Evolutionary conservation across 768 basidiomycete genomes (phyloP).

Genomic region (Chalciporus sphaerocephalus): DNA sequence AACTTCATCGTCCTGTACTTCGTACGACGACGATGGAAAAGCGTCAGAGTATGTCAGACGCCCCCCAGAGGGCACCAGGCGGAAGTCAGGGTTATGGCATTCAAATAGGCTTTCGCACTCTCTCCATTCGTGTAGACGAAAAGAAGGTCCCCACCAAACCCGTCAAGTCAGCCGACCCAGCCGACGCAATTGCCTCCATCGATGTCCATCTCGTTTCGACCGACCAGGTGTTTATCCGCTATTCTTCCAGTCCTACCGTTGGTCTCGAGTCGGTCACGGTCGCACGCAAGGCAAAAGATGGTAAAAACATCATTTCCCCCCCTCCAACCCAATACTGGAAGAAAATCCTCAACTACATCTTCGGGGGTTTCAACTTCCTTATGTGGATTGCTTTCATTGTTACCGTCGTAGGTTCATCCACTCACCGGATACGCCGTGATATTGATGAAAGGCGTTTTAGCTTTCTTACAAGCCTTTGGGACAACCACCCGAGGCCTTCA

Average conservation of each 20-base stretch:
- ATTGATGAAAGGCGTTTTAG: too few species aligned
- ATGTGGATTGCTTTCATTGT: conserved; percentile 54
- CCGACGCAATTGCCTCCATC: conserved; percentile 39
- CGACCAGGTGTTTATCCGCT: conserved; percentile 43
- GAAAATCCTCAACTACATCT: conserved; percentile 49
- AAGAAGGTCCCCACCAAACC: conserved; percentile 15
- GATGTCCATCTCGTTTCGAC: conserved; percentile 44
- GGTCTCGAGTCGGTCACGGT: conserved; percentile 49
- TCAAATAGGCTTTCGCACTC: conserved; percentile 40
- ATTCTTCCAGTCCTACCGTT: conserved; percentile 38
- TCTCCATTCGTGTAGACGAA: conserved; percentile 42
- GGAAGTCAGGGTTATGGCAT: conserved; percentile 28
- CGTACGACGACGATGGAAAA: conserved; percentile 28
- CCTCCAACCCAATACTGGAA: conserved; percentile 45
- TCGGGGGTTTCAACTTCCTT: conserved; percentile 55
- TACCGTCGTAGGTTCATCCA: conserved; percentile 31
- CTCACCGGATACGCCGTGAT: too few species aligned
- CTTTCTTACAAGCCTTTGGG: conserved; percentile 52
- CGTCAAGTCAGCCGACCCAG: conserved; percentile 29
- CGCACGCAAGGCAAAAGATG: conserved; percentile 35
- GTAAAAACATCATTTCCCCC: conserved; percentile 48
- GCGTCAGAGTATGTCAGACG: background rate
- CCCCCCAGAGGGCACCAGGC: conserved; percentile 10
- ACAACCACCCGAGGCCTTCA: conserved; percentile 38
- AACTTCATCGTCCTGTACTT: background rate